Evolutionary conservation across 768 basidiomycete genomes (phyloP).

Genomic region (Boletus rubescentipes): DNA sequence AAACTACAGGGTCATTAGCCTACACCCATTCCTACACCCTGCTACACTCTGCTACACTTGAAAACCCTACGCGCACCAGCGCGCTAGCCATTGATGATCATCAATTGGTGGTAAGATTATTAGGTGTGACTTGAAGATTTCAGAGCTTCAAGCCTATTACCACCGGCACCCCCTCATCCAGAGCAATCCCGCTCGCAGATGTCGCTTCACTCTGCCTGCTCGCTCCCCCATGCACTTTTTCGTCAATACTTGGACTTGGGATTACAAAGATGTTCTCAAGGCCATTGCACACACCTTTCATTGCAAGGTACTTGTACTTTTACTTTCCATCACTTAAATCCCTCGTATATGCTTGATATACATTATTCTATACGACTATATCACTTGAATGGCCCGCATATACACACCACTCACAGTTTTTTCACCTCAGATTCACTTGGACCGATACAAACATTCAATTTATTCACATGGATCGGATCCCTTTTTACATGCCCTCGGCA

Average conservation of each 20-base stretch:
- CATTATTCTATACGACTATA: not conserved
- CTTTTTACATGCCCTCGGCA: conserved; percentile 57
- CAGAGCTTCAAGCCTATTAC: too few relatives aligned
- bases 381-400: not conserved
- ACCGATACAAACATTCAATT: conserved; percentile 80
- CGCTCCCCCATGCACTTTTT: conserved; percentile 84
- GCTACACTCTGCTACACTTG: too few relatives aligned
- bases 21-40: too few relatives aligned
- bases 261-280: conserved; percentile 90
- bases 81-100: too few relatives aligned
- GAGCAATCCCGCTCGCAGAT: too few relatives aligned
- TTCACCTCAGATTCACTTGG: conserved; percentile 72
- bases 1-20: too few relatives aligned
- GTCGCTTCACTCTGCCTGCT: too few relatives aligned
- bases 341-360: not conserved
- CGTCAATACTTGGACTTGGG: conserved; percentile 94
- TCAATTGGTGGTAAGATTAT: too few relatives aligned
- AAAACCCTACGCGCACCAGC: too few relatives aligned
- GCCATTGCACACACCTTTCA: conserved; percentile 68
- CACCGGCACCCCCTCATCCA: too few relatives aligned
- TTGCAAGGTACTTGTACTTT: conserved; percentile 44
- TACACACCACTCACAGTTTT: conserved; percentile 7
- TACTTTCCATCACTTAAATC: not conserved
- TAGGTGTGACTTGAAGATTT: too few relatives aligned
- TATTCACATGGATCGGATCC: conserved; percentile 60